These are phyloP conservation scores for Fraxinus baroniana DNA, from an alignment of 305 asterid species.

Conservation along the genomic window DNA sequence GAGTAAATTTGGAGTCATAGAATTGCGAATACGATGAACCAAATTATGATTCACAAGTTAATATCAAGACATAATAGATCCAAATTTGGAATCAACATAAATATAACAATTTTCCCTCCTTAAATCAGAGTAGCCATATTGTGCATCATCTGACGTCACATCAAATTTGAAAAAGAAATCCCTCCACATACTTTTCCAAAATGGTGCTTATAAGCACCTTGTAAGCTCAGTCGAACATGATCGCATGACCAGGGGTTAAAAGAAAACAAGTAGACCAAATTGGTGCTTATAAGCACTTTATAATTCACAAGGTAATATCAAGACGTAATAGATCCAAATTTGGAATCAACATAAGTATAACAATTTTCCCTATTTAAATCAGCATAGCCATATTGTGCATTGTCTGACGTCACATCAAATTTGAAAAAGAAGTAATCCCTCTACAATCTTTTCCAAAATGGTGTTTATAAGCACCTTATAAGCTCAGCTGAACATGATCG, in stretches of 20 bases:
- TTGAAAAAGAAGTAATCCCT: neutral
- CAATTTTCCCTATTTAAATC: neutral
- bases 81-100: neutral
- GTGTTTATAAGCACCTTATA: neutral
- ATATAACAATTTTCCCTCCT: neutral
- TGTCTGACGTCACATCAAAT: neutral
- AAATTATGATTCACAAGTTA: neutral
- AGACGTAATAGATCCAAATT: neutral
- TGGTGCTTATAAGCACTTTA: too few species aligned
- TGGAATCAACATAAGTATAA: neutral
- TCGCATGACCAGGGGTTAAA: neutral
- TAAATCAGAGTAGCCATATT: slow-evolving; percentile 5
- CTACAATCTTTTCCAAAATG: neutral
- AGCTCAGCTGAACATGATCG: neutral
- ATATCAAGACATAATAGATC: neutral
- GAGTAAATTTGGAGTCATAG: neutral
- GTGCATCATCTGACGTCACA: neutral
- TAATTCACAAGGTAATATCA: neutral
- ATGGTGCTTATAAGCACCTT: neutral
- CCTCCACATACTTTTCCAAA: neutral
- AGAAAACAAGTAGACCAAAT: neutral
- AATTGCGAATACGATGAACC: neutral
- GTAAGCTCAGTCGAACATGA: neutral
- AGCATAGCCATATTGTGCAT: slow-evolving; percentile 6
- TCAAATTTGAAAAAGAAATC: neutral